Base-by-base conservation (phyloP, 495 filamentous ascomycete genomes). In the Lophiostoma macrostomum region DNA sequence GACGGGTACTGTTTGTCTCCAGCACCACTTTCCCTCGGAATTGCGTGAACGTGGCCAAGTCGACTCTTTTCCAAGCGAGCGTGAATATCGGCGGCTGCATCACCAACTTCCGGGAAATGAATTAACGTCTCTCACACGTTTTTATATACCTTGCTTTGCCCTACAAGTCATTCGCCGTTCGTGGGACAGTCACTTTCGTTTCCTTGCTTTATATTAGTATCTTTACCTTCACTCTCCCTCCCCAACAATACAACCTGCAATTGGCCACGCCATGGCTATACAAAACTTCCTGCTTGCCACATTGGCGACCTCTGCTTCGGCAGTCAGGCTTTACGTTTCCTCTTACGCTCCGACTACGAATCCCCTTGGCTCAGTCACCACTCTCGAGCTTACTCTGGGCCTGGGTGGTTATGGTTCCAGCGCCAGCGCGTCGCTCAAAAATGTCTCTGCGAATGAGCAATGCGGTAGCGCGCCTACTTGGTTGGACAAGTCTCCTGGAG, bases 251-350 rank as follows among this genome's bases (percentile, higher is more conserved):
- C 24, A 31, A 7, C 7, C 29, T 31, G 29, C n/a, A 39, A 16
- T 39, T 13, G 5, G 18, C 20, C 36, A 20, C 36, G 18, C 40
- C 29, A 58, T 60, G 56, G 42, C 49, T 11, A 24, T 54, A 23
- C 14, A n/a, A 13, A 49, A 24, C 10, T 37, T 60, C 12, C 35
- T 54, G 11, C 35, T 53, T 23, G 41, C 56, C 36, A 19, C 27
- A 1, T 28, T 60, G 22, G 56, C 50, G 27, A 29, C 32, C 19
- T 38, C 36, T 5, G 43, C 54, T 8, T 30, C 49, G 11, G 66
- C 66, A 30, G 61, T 60, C 22, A 65, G 64, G 44, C 56, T 70
- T 23, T 67, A 60, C 55, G 53, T 64, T 13, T 32, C 59, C 40
- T 57, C 60, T 31, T 70, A 67, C 44, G 41, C 35, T n/a, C n/a